phyloP scores from a whole-genome alignment of 176 grass and related monocot genomes.

The Musa acuminata region DNA sequence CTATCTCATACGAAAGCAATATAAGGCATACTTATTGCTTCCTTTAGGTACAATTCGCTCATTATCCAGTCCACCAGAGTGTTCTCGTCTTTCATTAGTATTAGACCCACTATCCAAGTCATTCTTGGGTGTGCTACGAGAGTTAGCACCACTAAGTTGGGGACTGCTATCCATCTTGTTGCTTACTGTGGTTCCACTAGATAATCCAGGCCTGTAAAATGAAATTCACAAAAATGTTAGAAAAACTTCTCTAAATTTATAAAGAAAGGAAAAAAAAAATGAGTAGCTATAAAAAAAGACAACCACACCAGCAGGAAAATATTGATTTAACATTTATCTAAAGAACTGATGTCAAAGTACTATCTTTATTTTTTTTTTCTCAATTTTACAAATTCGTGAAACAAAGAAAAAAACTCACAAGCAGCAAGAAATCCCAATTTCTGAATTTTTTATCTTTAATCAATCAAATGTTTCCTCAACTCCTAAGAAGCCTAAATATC shows the following conservation, averaged over 20 bases:
- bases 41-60: conserved; percentile 51
- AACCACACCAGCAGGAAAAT: not conserved
- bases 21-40: conserved; percentile 57
- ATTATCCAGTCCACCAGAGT: conserved; percentile 48
- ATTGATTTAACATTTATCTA: too few species aligned
- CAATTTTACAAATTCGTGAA: too few species aligned
- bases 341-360: too few species aligned
- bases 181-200: conserved; percentile 33
- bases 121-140: conserved; percentile 34
- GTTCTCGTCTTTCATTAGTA: conserved; percentile 62
- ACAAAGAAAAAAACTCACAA: too few species aligned
- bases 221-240: not conserved
- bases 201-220: conserved; percentile 46
- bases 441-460: too few species aligned
- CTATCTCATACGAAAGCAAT: not conserved
- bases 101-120: conserved; percentile 33
- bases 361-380: too few species aligned
- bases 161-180: conserved; percentile 51
- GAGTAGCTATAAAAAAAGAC: not conserved
- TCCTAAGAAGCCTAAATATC: too few species aligned
- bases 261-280: not conserved
- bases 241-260: not conserved
- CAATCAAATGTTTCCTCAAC: too few species aligned
- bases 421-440: too few species aligned
- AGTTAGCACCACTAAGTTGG: conserved; percentile 39